Conservation (phyloP, 257 asterid species). For the Craterostigma plantagineum region DNA sequence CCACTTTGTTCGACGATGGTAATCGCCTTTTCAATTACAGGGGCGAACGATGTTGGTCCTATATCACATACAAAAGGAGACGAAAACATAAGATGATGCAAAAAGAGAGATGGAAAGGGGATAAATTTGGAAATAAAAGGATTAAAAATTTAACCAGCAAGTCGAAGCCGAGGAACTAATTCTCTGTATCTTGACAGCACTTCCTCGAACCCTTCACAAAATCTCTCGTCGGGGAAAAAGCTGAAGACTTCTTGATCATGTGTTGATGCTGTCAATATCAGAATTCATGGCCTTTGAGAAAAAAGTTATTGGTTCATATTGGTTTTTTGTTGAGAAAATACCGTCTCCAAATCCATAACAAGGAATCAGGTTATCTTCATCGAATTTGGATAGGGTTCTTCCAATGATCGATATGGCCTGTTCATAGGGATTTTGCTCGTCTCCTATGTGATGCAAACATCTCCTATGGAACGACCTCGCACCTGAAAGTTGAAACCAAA, state of each 20-base stretch:
- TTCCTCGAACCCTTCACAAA: slow-evolving; percentile 86
- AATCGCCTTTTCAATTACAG: slow-evolving; percentile 76
- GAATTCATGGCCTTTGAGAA: slow-evolving; percentile 8
- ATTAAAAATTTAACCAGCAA: slow-evolving; percentile 47
- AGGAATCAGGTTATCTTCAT: slow-evolving; percentile 82
- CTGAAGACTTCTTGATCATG: slow-evolving; percentile 42
- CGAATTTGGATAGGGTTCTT: slow-evolving; percentile 78
- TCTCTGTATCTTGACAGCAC: slow-evolving; percentile 66
- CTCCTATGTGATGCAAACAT: slow-evolving; percentile 83
- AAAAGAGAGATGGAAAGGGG: slow-evolving; percentile 7
- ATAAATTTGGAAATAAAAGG: slow-evolving; percentile 4
- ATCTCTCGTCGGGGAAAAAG: slow-evolving; percentile 48
- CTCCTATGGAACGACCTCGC: slow-evolving; percentile 64
- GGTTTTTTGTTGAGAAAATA: too few species aligned
- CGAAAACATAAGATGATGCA: too few species aligned
- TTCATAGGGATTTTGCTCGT: slow-evolving; percentile 73
- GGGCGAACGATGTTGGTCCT: slow-evolving; percentile 96
- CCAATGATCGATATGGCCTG: slow-evolving; percentile 94
- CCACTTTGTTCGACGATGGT: slow-evolving; percentile 68
- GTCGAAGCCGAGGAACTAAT: slow-evolving; percentile 45
- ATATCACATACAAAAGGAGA: too few species aligned
- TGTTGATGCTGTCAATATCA: slow-evolving; percentile 5
- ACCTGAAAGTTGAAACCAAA: slow-evolving; percentile 42
- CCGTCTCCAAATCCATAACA: slow-evolving; percentile 78
- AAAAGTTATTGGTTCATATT: too few species aligned